Conservation (phyloP, 164 flowering plant genomes). For the Stephania yunnanensis region DNA sequence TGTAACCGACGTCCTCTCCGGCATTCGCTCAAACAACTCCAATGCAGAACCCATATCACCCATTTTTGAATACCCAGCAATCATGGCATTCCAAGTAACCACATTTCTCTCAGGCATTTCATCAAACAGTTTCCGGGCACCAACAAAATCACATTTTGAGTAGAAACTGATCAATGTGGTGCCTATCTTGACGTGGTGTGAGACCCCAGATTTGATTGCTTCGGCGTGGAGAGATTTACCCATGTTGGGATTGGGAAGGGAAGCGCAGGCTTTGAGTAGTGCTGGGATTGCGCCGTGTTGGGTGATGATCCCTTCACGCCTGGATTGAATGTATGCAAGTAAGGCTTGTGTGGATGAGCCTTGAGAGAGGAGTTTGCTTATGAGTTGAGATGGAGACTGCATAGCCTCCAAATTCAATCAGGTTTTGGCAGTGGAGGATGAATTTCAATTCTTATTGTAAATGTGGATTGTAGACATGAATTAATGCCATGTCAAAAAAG, state of each 20-base stretch:
- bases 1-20: conserved; percentile 33
- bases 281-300: conserved; percentile 31
- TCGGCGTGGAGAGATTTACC: conserved; percentile 55
- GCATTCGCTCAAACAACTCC: conserved; percentile 43
- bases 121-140: conserved; percentile 52
- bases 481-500: too few species aligned
- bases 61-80: conserved; percentile 48
- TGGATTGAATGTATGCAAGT: conserved; percentile 28
- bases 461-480: too few species aligned
- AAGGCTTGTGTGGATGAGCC: conserved; percentile 35
- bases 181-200: conserved; percentile 38
- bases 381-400: conserved; percentile 19
- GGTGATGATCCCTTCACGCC: conserved; percentile 19
- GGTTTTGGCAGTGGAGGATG: too few species aligned
- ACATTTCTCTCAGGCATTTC: conserved; percentile 59
- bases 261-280: conserved; percentile 61
- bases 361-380: conserved; percentile 31
- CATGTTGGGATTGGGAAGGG: conserved; percentile 19
- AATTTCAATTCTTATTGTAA: too few species aligned
- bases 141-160: conserved; percentile 34
- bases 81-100: conserved; percentile 65
- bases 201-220: conserved; percentile 37
- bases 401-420: neutral
- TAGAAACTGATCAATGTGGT: conserved; percentile 55
- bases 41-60: conserved; percentile 40